Evolutionary conservation across 257 asterid species (phyloP).

Genomic region (Echium plantagineum): DNA sequence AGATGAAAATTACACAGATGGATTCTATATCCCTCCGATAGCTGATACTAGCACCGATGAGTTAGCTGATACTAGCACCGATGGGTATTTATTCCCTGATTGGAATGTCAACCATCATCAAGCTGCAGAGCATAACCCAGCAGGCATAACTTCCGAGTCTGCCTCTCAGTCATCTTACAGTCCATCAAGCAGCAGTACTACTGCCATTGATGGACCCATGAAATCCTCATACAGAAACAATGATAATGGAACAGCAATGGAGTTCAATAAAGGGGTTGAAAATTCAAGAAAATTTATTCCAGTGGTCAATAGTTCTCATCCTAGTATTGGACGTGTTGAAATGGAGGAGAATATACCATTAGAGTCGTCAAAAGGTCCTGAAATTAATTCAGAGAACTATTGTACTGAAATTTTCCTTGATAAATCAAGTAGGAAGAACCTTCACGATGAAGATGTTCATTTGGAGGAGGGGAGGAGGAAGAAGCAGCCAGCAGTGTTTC

Average conservation of each 20-base stretch:
- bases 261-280: slow-evolving; percentile 44
- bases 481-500: slow-evolving; percentile 5
- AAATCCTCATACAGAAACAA: slow-evolving; percentile 32
- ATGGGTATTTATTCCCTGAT: slow-evolving; percentile 23
- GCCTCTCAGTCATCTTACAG: slow-evolving; percentile 25
- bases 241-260: slow-evolving; percentile 25
- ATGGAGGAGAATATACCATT: neutral
- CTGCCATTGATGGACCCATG: slow-evolving; percentile 2
- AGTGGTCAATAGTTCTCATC: neutral
- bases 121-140: slow-evolving; percentile 5
- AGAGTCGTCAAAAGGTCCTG: neutral
- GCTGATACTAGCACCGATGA: neutral
- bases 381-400: neutral
- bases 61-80: neutral
- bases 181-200: slow-evolving; percentile 16
- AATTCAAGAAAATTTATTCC: slow-evolving; percentile 46
- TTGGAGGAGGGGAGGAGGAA: neutral
- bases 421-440: slow-evolving; percentile 9
- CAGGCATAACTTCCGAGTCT: slow-evolving; percentile 18
- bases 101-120: slow-evolving; percentile 22
- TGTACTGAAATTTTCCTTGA: neutral
- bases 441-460: slow-evolving; percentile 1
- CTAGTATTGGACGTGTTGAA: neutral
- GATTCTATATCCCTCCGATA: neutral
- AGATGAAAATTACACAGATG: slow-evolving; percentile 11